Evolutionary conservation across 192 early-diverging fungal genomes (phyloP).

Genomic region (Jimgerdemannia lactiflua): DNA sequence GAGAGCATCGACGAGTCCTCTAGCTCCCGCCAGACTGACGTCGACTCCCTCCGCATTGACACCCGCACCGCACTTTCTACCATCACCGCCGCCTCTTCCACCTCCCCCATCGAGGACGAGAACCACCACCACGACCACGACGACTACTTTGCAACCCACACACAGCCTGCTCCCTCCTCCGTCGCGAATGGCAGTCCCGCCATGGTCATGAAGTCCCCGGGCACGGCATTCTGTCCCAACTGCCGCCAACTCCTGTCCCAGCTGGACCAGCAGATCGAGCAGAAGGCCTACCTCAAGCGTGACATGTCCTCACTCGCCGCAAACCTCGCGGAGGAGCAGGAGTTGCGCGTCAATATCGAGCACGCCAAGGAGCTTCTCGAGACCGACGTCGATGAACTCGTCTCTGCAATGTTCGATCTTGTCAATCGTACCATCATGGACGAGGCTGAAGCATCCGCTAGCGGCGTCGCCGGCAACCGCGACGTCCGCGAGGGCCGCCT

Average conservation of each 20-base stretch:
- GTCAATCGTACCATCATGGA: constrained; percentile 46
- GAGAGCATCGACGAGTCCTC: no score
- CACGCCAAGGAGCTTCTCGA: constrained; percentile 29
- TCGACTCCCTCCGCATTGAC: background rate
- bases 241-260: constrained; percentile 40
- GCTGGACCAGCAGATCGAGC: constrained; percentile 47
- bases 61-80: background rate
- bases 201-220: background rate
- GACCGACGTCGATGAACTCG: constrained; percentile 39
- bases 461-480: constrained; percentile 25
- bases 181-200: background rate
- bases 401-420: constrained; percentile 29
- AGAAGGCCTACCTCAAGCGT: constrained; percentile 43
- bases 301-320: constrained; percentile 36
- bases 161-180: background rate
- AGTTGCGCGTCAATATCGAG: constrained; percentile 26
- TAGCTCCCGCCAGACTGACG: no score
- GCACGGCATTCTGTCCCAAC: constrained; percentile 30
- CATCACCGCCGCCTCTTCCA: constrained; percentile 6
- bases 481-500: constrained; percentile 27
- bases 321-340: constrained; percentile 35
- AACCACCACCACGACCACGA: constrained; percentile 10
- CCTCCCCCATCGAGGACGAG: background rate
- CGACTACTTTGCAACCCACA: background rate
- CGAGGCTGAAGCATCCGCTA: constrained; percentile 35